Percentiles rank a stretch among this genome's conserved stretches.
These are phyloP conservation scores for Salvia miltiorrhiza DNA, from an alignment of 257 asterid species.

Conservation along the genomic window DNA sequence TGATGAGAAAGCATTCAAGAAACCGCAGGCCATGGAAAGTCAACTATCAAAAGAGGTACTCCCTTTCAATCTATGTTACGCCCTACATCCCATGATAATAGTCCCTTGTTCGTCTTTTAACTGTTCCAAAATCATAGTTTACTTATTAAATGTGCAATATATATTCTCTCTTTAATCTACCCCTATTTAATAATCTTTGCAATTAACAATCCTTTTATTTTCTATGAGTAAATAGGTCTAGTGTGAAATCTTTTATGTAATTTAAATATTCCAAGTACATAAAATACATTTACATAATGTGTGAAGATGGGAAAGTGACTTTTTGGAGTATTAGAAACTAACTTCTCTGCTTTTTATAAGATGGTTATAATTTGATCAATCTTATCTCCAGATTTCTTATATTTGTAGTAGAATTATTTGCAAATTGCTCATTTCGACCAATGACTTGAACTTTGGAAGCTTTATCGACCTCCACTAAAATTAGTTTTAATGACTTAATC, in stretches of 20 bases:
- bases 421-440: not conserved
- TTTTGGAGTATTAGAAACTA: not conserved
- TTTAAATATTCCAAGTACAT: not conserved
- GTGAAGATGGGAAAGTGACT: not conserved
- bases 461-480: not conserved
- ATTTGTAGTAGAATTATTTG: not conserved
- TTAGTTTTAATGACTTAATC: not conserved
- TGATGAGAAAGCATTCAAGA: constrained; percentile 72
- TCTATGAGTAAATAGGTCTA: not conserved
- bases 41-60: constrained; percentile 74
- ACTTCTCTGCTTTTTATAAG: not conserved
- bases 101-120: not conserved
- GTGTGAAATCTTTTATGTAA: not conserved
- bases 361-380: not conserved
- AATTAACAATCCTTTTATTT: not conserved
- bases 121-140: not conserved
- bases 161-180: not conserved
- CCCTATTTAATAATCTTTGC: not conserved
- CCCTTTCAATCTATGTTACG: constrained; percentile 9
- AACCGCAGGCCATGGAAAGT: constrained; percentile 73
- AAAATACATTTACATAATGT: not conserved
- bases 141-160: not conserved
- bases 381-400: not conserved
- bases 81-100: not conserved
- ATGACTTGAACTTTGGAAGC: not conserved